A percentile compares a stretch with the other conserved stretches of the same genome.
Conservation (phyloP, 106 monocot species). For the Phalaenopsis aphrodite region DNA sequence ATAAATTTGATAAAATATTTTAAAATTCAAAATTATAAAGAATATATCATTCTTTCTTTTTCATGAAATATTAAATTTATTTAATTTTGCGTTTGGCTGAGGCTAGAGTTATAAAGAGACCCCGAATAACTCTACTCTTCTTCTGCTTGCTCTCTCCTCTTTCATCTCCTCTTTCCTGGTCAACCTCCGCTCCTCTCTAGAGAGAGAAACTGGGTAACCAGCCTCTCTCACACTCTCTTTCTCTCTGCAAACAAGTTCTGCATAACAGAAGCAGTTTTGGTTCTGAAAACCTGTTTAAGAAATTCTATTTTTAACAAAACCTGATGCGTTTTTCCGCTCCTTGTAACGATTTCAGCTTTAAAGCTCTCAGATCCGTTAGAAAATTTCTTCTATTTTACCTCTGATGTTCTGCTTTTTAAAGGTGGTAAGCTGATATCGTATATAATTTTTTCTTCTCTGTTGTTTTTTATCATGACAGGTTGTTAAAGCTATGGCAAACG, state of each 20-base stretch:
- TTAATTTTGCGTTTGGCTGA: neutral
- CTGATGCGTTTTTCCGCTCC: neutral
- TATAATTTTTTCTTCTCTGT: neutral
- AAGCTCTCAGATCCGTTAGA: neutral
- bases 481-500: conserved; percentile 5
- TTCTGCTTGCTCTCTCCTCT: neutral
- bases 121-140: neutral
- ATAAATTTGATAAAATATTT: too few relatives aligned
- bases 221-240: neutral
- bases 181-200: conserved; percentile 2
- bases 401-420: too few relatives aligned
- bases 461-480: neutral
- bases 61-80: neutral
- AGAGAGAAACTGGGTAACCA: neutral
- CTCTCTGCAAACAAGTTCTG: neutral
- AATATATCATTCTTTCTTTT: too few relatives aligned
- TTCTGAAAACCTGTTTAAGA: neutral
- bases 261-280: neutral
- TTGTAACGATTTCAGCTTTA: neutral
- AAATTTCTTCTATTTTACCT: neutral
- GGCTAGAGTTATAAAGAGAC: neutral
- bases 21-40: too few relatives aligned
- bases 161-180: neutral
- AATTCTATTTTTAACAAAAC: neutral
- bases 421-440: too few relatives aligned